A percentile compares a stretch with the other conserved stretches of the same genome.
Conservation (phyloP, 495 filamentous ascomycete genomes). For the Aspergillus ostianus region DNA sequence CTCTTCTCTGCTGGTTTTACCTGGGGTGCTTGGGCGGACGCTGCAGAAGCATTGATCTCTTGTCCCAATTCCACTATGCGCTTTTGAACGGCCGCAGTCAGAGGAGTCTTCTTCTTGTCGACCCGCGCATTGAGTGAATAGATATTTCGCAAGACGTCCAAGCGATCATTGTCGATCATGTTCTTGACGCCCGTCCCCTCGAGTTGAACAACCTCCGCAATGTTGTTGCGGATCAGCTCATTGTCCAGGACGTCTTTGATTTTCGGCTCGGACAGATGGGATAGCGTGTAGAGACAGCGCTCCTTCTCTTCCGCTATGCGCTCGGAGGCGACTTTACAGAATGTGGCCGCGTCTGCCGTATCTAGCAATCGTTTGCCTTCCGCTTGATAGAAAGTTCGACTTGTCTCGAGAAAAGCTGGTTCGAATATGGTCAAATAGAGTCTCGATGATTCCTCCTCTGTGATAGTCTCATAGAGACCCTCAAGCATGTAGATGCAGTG, state of each 20-base stretch:
- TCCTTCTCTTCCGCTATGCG: constrained; percentile 78
- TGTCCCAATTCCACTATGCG: constrained; percentile 77
- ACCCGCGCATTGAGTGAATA: constrained; percentile 77
- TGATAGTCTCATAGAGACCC: constrained; percentile 75
- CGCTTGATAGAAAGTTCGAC: constrained; percentile 66
- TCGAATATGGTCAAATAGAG: constrained; percentile 87
- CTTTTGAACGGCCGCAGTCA: constrained; percentile 67
- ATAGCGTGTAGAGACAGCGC: constrained; percentile 76
- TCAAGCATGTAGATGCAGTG: constrained; percentile 90
- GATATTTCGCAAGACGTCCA: constrained; percentile 71
- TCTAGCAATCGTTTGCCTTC: constrained; percentile 75
- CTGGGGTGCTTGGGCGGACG: constrained; percentile 21
- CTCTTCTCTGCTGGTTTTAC: constrained; percentile 29
- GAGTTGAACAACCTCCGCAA: constrained; percentile 78
- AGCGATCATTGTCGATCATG: constrained; percentile 89
- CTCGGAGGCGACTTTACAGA: constrained; percentile 72
- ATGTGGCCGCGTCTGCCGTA: constrained; percentile 75
- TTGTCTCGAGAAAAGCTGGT: constrained; percentile 67
- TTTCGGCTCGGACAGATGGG: constrained; percentile 64
- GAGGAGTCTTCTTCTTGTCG: constrained; percentile 67
- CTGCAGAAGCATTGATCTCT: constrained; percentile 73
- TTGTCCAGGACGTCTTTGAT: constrained; percentile 76
- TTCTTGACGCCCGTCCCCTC: constrained; percentile 77
- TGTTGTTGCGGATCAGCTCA: constrained; percentile 71
- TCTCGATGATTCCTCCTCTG: constrained; percentile 66